A percentile compares a stretch with the other conserved stretches of the same genome.
phyloP scores from a whole-genome alignment of 75 land plant species.

The Picea glauca region DNA sequence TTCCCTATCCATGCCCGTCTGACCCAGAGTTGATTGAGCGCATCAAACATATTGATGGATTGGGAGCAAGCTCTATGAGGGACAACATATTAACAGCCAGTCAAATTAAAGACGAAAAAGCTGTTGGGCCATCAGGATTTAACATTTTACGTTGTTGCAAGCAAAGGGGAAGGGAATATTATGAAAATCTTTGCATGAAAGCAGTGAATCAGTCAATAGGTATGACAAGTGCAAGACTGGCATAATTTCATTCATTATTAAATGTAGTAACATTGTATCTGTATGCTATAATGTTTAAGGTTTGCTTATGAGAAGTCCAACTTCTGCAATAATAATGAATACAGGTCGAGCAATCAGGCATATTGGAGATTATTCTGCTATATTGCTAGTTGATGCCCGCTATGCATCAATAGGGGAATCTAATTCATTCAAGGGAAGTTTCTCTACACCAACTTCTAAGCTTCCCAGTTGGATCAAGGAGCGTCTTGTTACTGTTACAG shows the following conservation, averaged over 20 bases:
- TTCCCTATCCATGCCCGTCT: constrained; percentile 94
- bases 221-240: constrained; percentile 8
- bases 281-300: constrained; percentile 1
- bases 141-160: constrained; percentile 56
- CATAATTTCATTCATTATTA: constrained; percentile 7
- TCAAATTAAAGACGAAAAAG: constrained; percentile 7
- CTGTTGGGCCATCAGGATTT: constrained; percentile 38
- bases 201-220: constrained; percentile 99
- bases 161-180: constrained; percentile 79
- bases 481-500: constrained; percentile 48
- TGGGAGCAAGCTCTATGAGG: constrained; percentile 14
- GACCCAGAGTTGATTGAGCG: constrained; percentile 90
- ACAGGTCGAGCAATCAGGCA: constrained; percentile 98
- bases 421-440: constrained; percentile 27
- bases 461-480: constrained; percentile 93
- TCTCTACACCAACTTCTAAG: constrained; percentile 68
- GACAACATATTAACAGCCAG: background rate
- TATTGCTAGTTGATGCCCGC: constrained; percentile 81
- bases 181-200: constrained; percentile 99
- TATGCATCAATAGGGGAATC: constrained; percentile 36
- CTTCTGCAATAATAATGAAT: constrained; percentile 8
- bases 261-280: background rate
- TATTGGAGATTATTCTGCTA: constrained; percentile 87
- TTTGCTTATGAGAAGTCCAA: background rate
- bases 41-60: constrained; percentile 73